Base-by-base conservation (phyloP, 192 early-diverging fungal species). In the Backusella morwellensis region DNA sequence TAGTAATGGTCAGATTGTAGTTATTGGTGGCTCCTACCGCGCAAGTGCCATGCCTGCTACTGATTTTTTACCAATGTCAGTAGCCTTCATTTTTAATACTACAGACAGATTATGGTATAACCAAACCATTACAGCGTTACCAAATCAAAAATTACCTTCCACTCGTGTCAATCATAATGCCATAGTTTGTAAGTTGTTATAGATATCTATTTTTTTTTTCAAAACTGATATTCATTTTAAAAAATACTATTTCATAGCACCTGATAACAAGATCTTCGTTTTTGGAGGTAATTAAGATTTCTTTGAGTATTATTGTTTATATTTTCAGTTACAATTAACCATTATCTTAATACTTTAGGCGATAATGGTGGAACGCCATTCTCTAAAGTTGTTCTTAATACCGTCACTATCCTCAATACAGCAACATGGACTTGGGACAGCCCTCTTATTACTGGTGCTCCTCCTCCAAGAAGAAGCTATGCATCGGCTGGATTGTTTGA, bases 401-500 rank as follows among this genome's bases (percentile, higher is more conserved):
- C 34, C 26, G 35, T 79, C 4, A 52, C 23, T 32, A 34, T 70
- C 11, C 42, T 79, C 1, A 73, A 79, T 68, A 73, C 78, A 19
- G 4, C n/a, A 11, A 69, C 78, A 19, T 79, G 71, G 70, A 74
- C 67, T 15, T 79, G 78, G 78, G 54, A 66, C 26, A 35, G 40
- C 1, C 63, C 78, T 41, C 36, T 8, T 40, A 26, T 41, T 2
- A 8, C 54, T 0, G 78, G 78, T 23, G 59, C 74, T 54, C 72
- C 52, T 32, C 78, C 78, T 21, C 42, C 42, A 52, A 35, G 32
- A 23, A 72, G 78, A n/a, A 47, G 72, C 14, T 73, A 68, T 66
- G 78, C 78, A 38, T 50, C 63, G 15, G 78, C 78, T 70, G 72
- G 66, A 17, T 36, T 74, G 21, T 70, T 74, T 6, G 44, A 75